These are phyloP conservation scores for Cystofilobasidium ferigula DNA, from an alignment of 768 basidiomycete species.

Conservation along the genomic window DNA sequence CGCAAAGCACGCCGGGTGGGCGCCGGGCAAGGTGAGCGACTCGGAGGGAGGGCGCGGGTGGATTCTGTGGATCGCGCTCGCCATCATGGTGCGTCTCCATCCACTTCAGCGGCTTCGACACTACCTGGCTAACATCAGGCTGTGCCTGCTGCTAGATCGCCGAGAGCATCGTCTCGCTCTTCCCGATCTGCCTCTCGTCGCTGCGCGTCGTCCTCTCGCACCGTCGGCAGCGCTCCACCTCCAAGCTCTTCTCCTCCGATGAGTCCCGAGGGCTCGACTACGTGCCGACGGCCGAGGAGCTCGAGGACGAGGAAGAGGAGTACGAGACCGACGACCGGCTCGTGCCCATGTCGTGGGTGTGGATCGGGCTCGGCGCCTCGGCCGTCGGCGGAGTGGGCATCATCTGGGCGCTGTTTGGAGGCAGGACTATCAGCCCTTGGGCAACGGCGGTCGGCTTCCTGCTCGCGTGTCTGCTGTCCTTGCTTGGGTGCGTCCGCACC, in stretches of 20 bases:
- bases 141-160: conserved; percentile 43
- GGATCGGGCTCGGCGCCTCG: conserved; percentile 53
- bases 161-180: conserved; percentile 73
- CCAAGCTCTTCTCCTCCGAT: conserved; percentile 27
- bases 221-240: conserved; percentile 29
- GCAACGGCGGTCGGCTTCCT: conserved; percentile 76
- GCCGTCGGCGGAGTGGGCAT: conserved; percentile 59
- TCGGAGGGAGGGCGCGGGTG: conserved; percentile 79
- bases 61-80: conserved; percentile 93
- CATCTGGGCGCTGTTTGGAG: conserved; percentile 80
- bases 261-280: conserved; percentile 30
- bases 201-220: conserved; percentile 30
- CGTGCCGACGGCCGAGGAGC: conserved; percentile 33
- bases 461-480: conserved; percentile 68
- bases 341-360: conserved; percentile 69
- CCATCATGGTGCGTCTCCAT: conserved; percentile 64
- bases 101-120: no score
- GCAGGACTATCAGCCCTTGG: conserved; percentile 89
- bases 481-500: conserved; percentile 58
- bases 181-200: conserved; percentile 55
- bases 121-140: no score
- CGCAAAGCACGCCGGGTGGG: conserved; percentile 73
- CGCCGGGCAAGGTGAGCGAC: conserved; percentile 79
- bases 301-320: conserved; percentile 46
- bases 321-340: conserved; percentile 55